Conservation (phyloP, 352 stramenopile genomes). For the Phytophthora rubi region DNA sequence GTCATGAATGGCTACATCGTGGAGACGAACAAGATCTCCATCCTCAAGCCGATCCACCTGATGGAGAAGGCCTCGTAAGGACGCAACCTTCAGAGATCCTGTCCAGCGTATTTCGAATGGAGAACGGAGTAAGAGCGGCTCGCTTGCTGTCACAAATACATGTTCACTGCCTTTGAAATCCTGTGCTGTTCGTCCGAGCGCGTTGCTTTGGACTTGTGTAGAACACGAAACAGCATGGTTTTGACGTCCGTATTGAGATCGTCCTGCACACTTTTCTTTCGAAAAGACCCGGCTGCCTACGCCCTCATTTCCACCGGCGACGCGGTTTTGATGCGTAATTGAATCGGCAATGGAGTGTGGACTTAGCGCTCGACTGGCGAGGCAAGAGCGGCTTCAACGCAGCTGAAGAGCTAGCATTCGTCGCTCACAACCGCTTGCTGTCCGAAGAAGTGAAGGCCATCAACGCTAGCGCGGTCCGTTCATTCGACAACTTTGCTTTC, state of each 20-base stretch:
- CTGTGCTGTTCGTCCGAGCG: background rate
- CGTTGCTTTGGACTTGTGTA: too few species aligned
- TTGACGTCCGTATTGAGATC: too few species aligned
- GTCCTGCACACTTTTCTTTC: too few species aligned
- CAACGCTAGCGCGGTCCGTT: slow-evolving; percentile 39
- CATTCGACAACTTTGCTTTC: slow-evolving; percentile 49
- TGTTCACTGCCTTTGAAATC: background rate
- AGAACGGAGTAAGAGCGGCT: background rate
- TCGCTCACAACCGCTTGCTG: slow-evolving; percentile 24
- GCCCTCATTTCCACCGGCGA: too few species aligned
- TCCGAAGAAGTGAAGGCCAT: slow-evolving; percentile 12
- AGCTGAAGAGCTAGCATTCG: slow-evolving; percentile 37
- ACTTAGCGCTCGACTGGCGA: too few species aligned
- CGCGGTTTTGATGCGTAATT: too few species aligned
- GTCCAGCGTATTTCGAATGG: background rate
- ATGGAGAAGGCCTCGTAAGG: slow-evolving; percentile 96
- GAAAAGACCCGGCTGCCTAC: background rate
- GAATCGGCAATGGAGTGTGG: too few species aligned
- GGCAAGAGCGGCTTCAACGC: background rate
- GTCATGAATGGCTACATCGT: slow-evolving; percentile 99
- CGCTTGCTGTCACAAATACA: slow-evolving; percentile 1
- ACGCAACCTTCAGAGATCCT: background rate
- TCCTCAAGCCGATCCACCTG: slow-evolving; percentile 98
- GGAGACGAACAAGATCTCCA: slow-evolving; percentile 99
- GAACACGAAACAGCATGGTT: too few species aligned